These are phyloP conservation scores for Cercophora newfieldiana DNA, from an alignment of 495 filamentous ascomycete genomes.

Conservation along the genomic window DNA sequence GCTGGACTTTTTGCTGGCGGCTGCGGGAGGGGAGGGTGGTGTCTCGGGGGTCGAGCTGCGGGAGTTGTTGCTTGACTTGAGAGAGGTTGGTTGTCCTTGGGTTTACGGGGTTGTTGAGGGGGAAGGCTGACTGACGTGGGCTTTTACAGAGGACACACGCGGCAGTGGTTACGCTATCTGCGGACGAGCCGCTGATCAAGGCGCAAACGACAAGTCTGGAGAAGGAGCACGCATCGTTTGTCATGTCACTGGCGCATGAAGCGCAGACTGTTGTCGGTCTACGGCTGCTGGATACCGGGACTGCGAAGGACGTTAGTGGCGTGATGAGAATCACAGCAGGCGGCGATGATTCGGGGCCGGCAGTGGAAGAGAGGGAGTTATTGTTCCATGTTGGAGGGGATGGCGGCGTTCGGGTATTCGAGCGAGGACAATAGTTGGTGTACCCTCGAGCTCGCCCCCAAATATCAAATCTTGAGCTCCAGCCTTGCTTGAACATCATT, in stretches of 20 bases:
- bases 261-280: conserved; percentile 69
- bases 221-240: conserved; percentile 66
- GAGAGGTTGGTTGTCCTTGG: conserved; percentile 48
- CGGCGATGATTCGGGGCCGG: conserved; percentile 27
- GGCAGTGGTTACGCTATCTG: conserved; percentile 64
- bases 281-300: conserved; percentile 76
- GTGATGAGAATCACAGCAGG: conserved; percentile 74
- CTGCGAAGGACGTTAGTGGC: conserved; percentile 87
- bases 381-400: conserved; percentile 78
- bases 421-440: conserved; percentile 56
- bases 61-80: conserved; percentile 48
- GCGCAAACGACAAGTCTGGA: conserved; percentile 63
- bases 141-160: conserved; percentile 51
- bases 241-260: conserved; percentile 69
- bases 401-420: conserved; percentile 78
- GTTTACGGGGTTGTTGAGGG: background rate
- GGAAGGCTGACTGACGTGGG: conserved; percentile 23
- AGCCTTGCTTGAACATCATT: background rate
- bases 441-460: background rate
- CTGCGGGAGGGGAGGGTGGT: conserved; percentile 35
- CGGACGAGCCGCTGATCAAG: conserved; percentile 68
- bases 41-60: conserved; percentile 21
- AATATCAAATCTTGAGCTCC: background rate
- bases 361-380: conserved; percentile 64
- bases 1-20: conserved; percentile 56